These are phyloP conservation scores for Dendrocalamus sinicus DNA, from an alignment of 176 grass and related monocot genomes.

Conservation along the genomic window DNA sequence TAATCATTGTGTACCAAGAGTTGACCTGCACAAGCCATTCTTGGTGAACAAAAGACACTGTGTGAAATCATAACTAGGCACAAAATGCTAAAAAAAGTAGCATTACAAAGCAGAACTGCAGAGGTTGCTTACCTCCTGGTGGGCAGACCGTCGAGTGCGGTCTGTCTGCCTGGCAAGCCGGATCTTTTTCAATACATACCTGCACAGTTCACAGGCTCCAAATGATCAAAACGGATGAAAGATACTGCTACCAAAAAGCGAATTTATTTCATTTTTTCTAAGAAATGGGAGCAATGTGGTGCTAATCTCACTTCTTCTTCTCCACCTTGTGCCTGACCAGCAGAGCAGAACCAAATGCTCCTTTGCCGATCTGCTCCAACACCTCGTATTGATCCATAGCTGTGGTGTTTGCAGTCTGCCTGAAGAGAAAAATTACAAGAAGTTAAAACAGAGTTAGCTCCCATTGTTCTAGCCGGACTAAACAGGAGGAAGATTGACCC, in stretches of 20 bases:
- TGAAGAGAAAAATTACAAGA: slow-evolving; percentile 31
- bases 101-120: slow-evolving; percentile 18
- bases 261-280: not conserved
- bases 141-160: slow-evolving; percentile 77
- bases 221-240: slow-evolving; percentile 30
- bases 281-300: not conserved
- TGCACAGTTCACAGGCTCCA: slow-evolving; percentile 45
- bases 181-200: slow-evolving; percentile 95
- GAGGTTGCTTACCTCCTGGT: slow-evolving; percentile 72
- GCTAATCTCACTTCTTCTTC: slow-evolving; percentile 71
- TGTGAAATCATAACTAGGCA: slow-evolving; percentile 38
- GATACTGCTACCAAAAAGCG: slow-evolving; percentile 1
- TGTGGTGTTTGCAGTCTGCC: not conserved
- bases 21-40: slow-evolving; percentile 9
- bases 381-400: slow-evolving; percentile 85
- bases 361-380: slow-evolving; percentile 92
- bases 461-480: not conserved
- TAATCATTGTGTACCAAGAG: slow-evolving; percentile 42
- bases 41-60: slow-evolving; percentile 30
- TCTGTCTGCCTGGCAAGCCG: slow-evolving; percentile 81
- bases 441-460: not conserved
- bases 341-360: slow-evolving; percentile 82
- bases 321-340: slow-evolving; percentile 87
- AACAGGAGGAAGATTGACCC: not conserved
- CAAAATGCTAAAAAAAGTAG: slow-evolving; percentile 5